Conservation (phyloP, 2,329 filamentous ascomycete genomes). For the Claviceps digitariae region DNA sequence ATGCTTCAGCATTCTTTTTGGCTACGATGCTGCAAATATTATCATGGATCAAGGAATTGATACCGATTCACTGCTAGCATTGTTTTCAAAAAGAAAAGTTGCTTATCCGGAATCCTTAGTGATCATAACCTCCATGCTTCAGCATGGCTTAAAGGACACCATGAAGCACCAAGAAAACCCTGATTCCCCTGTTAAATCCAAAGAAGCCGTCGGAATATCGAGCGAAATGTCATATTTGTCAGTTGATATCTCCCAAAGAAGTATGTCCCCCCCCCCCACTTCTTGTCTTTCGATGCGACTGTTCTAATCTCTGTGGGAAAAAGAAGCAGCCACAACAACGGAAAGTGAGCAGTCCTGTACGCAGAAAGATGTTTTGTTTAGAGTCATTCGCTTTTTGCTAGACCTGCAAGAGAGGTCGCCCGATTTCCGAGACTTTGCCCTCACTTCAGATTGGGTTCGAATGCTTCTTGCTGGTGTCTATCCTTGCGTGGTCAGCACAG, state of each 20-base stretch:
- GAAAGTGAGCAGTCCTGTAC: slow-evolving; percentile 32
- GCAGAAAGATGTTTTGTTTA: slow-evolving; percentile 56
- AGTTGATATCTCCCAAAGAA: background rate
- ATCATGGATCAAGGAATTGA: slow-evolving; percentile 64
- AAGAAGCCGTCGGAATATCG: background rate
- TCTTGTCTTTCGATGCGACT: background rate
- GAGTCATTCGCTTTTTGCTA: slow-evolving; percentile 64
- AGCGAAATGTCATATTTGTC: background rate
- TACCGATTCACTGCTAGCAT: slow-evolving; percentile 56
- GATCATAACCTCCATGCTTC: slow-evolving; percentile 75
- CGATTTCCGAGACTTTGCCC: slow-evolving; percentile 70
- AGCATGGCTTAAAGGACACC: slow-evolving; percentile 64
- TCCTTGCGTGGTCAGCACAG: slow-evolving; percentile 75
- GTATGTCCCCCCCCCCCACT: background rate
- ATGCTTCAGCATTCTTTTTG: slow-evolving; percentile 80
- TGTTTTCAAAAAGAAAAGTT: slow-evolving; percentile 57
- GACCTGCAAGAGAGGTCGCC: slow-evolving; percentile 65
- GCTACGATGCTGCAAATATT: slow-evolving; percentile 61
- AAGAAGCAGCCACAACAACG: slow-evolving; percentile 15
- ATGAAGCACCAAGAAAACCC: slow-evolving; percentile 48
- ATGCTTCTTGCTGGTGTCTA: slow-evolving; percentile 70
- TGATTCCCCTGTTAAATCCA: slow-evolving; percentile 32
- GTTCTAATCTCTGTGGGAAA: slow-evolving; percentile 7
- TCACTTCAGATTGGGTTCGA: slow-evolving; percentile 68
- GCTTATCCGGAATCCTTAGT: slow-evolving; percentile 65